phyloP scores from a whole-genome alignment of 331 rosid genomes.

The Erythrophleum ivorense region DNA sequence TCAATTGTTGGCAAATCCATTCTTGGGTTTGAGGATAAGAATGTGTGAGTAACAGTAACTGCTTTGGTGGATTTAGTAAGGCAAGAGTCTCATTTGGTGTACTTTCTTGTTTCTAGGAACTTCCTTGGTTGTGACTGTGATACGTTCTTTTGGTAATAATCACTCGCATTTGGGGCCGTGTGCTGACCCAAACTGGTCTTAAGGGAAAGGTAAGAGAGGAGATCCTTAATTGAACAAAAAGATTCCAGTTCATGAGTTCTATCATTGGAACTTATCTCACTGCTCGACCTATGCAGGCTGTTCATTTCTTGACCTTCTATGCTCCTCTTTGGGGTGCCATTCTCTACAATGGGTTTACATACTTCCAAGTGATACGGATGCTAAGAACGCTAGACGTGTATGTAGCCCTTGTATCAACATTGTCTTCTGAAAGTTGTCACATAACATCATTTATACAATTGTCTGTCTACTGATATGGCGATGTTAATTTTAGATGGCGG shows the following conservation, averaged over 20 bases:
- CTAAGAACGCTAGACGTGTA: too few relatives aligned
- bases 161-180: slow-evolving; percentile 75
- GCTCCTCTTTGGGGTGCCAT: slow-evolving; percentile 96
- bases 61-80: too few relatives aligned
- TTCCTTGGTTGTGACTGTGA: slow-evolving; percentile 81
- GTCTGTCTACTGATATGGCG: too few relatives aligned
- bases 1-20: too few relatives aligned
- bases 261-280: too few relatives aligned
- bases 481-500: slow-evolving; percentile 87
- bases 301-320: slow-evolving; percentile 87
- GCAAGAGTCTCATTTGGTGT: slow-evolving; percentile 35
- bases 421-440: too few relatives aligned
- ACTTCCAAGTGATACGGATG: slow-evolving; percentile 93
- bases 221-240: slow-evolving; percentile 8
- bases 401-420: slow-evolving; percentile 76
- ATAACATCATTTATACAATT: too few relatives aligned
- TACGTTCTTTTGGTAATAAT: slow-evolving; percentile 81
- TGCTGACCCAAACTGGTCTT: slow-evolving; percentile 80
- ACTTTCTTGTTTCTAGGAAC: slow-evolving; percentile 67
- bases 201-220: slow-evolving; percentile 77
- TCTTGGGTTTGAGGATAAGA: too few relatives aligned
- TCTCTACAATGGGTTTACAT: slow-evolving; percentile 87
- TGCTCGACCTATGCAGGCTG: slow-evolving; percentile 74
- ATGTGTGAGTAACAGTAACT: too few relatives aligned
- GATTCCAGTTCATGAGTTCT: too few relatives aligned